Conservation (phyloP, 164 flowering plant species). For the Platanus orientalis region DNA sequence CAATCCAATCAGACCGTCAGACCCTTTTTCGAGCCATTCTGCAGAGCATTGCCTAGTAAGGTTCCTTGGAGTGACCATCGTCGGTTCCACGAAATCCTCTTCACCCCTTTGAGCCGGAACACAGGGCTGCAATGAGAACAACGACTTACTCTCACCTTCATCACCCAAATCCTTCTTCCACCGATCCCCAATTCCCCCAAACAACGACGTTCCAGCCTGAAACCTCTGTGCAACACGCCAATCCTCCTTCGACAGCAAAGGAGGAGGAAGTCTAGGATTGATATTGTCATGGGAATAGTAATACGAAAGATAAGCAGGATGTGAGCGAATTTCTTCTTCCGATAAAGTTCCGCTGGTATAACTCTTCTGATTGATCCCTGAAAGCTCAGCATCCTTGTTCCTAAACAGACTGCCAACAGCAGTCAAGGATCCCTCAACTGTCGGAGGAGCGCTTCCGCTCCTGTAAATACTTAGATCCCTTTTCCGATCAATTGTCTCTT, state of each 20-base stretch:
- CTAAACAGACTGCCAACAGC: slow-evolving; percentile 56
- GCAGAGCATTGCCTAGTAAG: slow-evolving; percentile 40
- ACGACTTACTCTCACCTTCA: slow-evolving; percentile 34
- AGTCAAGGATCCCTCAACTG: slow-evolving; percentile 71
- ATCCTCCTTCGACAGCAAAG: slow-evolving; percentile 73
- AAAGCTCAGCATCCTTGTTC: slow-evolving; percentile 8
- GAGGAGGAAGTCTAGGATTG: slow-evolving; percentile 86
- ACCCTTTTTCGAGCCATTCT: slow-evolving; percentile 48
- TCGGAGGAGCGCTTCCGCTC: slow-evolving; percentile 99
- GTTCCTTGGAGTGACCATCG: slow-evolving; percentile 41
- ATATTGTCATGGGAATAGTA: slow-evolving; percentile 68
- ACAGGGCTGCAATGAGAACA: slow-evolving; percentile 71
- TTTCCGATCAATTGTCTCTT: slow-evolving; percentile 26
- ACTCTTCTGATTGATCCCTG: background rate
- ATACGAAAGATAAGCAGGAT: slow-evolving; percentile 73
- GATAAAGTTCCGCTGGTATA: slow-evolving; percentile 25
- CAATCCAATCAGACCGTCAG: slow-evolving; percentile 36
- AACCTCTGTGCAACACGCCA: slow-evolving; percentile 81
- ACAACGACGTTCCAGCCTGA: slow-evolving; percentile 41
- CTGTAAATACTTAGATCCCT: slow-evolving; percentile 53
- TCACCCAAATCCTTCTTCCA: slow-evolving; percentile 37
- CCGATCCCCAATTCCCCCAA: slow-evolving; percentile 48
- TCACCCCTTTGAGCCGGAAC: slow-evolving; percentile 37
- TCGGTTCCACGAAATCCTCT: slow-evolving; percentile 38
- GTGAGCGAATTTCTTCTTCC: slow-evolving; percentile 73